A percentile compares a stretch with the other conserved stretches of the same genome.
These are phyloP conservation scores for Monosporascus sp. DNA, from an alignment of 2,329 filamentous ascomycete genomes.

Conservation along the genomic window DNA sequence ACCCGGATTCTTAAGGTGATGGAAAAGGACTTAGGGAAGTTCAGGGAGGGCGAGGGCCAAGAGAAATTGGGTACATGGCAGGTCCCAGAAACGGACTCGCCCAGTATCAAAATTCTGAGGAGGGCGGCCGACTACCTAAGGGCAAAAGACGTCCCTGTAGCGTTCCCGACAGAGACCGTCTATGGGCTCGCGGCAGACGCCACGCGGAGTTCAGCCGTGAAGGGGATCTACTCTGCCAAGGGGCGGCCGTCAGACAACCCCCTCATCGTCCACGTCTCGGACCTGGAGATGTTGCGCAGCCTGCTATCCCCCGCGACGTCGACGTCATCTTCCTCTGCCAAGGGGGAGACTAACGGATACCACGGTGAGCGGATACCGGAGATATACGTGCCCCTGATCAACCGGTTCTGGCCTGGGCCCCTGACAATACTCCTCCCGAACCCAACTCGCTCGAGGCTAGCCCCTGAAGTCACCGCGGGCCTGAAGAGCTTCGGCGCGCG, in stretches of 20 bases:
- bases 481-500: slow-evolving; percentile 81
- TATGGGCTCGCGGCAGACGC: slow-evolving; percentile 97
- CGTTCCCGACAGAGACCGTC: slow-evolving; percentile 95
- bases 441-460: slow-evolving; percentile 63
- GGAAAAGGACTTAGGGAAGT: slow-evolving; percentile 18
- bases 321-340: slow-evolving; percentile 5
- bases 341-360: slow-evolving; percentile 16
- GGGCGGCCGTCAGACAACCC: slow-evolving; percentile 90
- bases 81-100: slow-evolving; percentile 14
- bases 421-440: slow-evolving; percentile 85
- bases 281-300: slow-evolving; percentile 66
- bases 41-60: slow-evolving; percentile 15
- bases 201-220: slow-evolving; percentile 75
- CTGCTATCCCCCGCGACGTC: slow-evolving; percentile 41
- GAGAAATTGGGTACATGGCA: slow-evolving; percentile 23
- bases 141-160: slow-evolving; percentile 69
- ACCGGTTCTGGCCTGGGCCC: slow-evolving; percentile 89
- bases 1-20: slow-evolving; percentile 21
- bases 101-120: slow-evolving; percentile 37
- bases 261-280: slow-evolving; percentile 86
- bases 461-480: slow-evolving; percentile 87
- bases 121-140: slow-evolving; percentile 63
- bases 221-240: slow-evolving; percentile 90
- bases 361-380: slow-evolving; percentile 51
- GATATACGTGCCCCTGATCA: slow-evolving; percentile 74